Conservation (phyloP, 768 basidiomycete genomes). For the Termitomyces heimii region DNA sequence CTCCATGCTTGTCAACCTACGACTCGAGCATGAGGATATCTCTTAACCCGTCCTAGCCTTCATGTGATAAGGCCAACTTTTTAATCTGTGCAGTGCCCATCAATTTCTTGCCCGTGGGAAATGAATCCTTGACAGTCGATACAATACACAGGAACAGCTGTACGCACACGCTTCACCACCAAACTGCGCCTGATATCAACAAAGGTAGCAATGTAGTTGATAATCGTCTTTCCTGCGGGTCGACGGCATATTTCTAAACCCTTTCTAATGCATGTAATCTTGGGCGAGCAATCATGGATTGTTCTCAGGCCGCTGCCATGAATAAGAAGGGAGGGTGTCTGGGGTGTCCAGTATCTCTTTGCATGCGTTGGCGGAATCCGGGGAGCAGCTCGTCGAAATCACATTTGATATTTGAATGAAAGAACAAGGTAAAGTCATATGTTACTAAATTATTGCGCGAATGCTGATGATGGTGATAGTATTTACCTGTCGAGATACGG, state of each 20-base stretch:
- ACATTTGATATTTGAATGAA: no score
- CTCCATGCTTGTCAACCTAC: not conserved
- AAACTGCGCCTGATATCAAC: slow-evolving; percentile 2
- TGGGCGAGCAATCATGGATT: not conserved
- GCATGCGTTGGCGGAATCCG: not conserved
- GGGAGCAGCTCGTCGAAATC: no score
- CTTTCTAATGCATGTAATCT: not conserved
- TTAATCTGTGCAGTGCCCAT: no score
- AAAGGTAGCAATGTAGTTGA: not conserved
- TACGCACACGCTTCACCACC: not conserved
- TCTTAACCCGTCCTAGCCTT: not conserved
- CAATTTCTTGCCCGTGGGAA: slow-evolving; percentile 1
- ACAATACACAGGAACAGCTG: slow-evolving; percentile 1
- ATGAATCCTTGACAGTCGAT: not conserved
- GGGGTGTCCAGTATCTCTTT: slow-evolving; percentile 11
- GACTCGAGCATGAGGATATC: not conserved
- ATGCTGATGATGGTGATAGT: not conserved
- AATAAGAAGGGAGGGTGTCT: not conserved
- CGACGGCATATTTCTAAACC: not conserved
- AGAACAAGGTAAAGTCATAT: not conserved
- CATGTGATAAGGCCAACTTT: not conserved
- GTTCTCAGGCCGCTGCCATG: not conserved
- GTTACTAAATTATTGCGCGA: not conserved
- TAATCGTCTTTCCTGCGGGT: not conserved
- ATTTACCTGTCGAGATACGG: not conserved